Evolutionary conservation across 306 rosid species (phyloP).

Genomic region (Cucurbita ficifolia): DNA sequence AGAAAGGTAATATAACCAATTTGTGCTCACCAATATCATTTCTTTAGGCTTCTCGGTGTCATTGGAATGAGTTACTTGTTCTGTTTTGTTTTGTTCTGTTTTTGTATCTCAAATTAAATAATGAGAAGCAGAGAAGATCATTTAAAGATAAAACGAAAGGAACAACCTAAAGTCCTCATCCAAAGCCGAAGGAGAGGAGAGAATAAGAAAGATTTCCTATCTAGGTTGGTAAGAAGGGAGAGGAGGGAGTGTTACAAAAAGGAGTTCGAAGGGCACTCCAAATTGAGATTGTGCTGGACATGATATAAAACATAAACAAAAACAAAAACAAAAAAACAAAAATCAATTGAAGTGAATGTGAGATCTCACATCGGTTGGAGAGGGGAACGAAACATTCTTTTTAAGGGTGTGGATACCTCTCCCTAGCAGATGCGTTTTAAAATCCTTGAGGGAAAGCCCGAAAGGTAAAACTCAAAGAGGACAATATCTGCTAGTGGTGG

Average conservation of each 20-base stretch:
- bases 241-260: neutral
- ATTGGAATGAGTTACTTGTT: neutral
- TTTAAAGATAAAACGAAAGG: neutral
- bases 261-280: neutral
- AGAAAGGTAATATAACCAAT: constrained; percentile 52
- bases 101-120: neutral
- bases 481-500: too few relatives aligned
- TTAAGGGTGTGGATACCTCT: too few relatives aligned
- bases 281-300: neutral
- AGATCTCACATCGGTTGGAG: too few relatives aligned
- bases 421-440: too few relatives aligned
- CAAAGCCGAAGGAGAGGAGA: neutral
- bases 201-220: neutral
- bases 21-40: neutral
- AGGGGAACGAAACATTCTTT: too few relatives aligned
- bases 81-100: neutral
- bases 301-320: neutral
- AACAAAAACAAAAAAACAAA: too few relatives aligned
- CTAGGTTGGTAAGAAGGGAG: neutral
- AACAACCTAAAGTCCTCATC: neutral
- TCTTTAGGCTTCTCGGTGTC: neutral
- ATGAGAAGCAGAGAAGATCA: neutral
- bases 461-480: too few relatives aligned
- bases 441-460: too few relatives aligned
- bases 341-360: neutral